A percentile compares a stretch with the other conserved stretches of the same genome.
Evolutionary conservation across 2,329 filamentous ascomycete genomes (phyloP).

Genomic region (Gyromitra esculenta): DNA sequence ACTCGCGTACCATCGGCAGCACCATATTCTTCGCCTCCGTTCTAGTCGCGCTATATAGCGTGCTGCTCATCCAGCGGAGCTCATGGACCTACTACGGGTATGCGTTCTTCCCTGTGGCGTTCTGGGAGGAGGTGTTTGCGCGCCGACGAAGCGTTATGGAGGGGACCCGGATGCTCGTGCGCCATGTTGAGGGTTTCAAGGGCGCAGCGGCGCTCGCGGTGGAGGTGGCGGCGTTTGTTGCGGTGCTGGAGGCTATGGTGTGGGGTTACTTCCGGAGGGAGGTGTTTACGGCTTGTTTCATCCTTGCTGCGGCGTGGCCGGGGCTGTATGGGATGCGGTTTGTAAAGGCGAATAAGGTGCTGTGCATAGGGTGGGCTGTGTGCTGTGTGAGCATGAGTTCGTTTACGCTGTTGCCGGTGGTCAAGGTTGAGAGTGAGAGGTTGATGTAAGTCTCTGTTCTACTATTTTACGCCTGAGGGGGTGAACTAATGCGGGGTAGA

Average conservation of each 20-base stretch:
- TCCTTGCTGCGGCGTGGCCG: conserved; percentile 82
- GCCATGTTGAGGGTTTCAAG: conserved; percentile 71
- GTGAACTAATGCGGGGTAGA: conserved; percentile 62
- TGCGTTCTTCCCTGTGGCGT: conserved; percentile 87
- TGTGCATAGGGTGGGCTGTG: conserved; percentile 76
- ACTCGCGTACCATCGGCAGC: conserved; percentile 71
- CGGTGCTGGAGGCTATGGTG: conserved; percentile 76
- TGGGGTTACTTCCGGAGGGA: conserved; percentile 87
- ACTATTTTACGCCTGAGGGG: not conserved
- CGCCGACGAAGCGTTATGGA: conserved; percentile 74
- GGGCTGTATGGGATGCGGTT: conserved; percentile 77
- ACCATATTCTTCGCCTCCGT: conserved; percentile 77
- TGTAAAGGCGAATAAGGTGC: conserved; percentile 70
- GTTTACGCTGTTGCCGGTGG: conserved; percentile 87
- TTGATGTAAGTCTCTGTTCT: conserved; percentile 70
- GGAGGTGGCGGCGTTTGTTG: conserved; percentile 74
- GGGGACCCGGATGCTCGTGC: conserved; percentile 75
- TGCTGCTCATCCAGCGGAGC: conserved; percentile 81
- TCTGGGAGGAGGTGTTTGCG: conserved; percentile 95
- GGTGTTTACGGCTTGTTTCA: conserved; percentile 82
- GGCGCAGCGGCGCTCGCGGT: conserved; percentile 70
- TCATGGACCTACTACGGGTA: conserved; percentile 89
- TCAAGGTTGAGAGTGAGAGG: conserved; percentile 80
- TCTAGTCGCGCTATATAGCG: conserved; percentile 78
- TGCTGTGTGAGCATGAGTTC: conserved; percentile 85